Conservation (phyloP, 106 monocot genomes). For the Alisma plantagoaquatica region DNA sequence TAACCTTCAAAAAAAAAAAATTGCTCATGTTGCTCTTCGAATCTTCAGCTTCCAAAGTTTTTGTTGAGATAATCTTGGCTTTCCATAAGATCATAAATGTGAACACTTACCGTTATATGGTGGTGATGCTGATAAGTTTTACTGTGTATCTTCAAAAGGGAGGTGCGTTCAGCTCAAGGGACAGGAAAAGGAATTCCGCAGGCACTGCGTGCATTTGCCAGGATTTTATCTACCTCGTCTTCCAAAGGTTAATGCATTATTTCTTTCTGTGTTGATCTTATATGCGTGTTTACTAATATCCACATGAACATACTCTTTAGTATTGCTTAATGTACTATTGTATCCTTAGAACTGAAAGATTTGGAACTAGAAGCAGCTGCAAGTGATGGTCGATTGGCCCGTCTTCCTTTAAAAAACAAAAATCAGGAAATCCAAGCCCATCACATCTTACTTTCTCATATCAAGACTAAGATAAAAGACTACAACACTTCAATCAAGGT, state of each 20-base stretch:
- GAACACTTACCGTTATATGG: too few species aligned
- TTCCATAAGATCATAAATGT: too few species aligned
- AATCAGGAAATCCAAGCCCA: conserved; percentile 54
- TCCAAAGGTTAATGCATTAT: conserved; percentile 34
- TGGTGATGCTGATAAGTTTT: too few species aligned
- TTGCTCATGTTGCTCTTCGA: too few species aligned
- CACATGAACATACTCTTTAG: too few species aligned
- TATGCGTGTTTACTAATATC: too few species aligned
- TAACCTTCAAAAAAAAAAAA: too few species aligned
- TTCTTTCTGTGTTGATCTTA: background rate
- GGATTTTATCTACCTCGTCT: conserved; percentile 58
- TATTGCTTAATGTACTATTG: background rate
- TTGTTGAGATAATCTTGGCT: too few species aligned
- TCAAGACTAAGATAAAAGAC: conserved; percentile 26
- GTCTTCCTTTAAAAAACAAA: conserved; percentile 41
- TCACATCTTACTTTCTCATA: conserved; percentile 34
- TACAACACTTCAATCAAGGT: conserved; percentile 55
- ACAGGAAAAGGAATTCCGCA: conserved; percentile 75
- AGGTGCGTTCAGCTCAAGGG: conserved; percentile 41
- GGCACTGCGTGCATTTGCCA: conserved; percentile 66
- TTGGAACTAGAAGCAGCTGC: conserved; percentile 56
- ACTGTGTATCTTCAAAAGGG: too few species aligned
- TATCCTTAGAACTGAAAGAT: conserved; percentile 46
- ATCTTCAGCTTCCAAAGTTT: too few species aligned
- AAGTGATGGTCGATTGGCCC: conserved; percentile 69